These are phyloP conservation scores for Debaryomyces nepalensis DNA, from an alignment of 1,139 yeast genomes.

Conservation along the genomic window DNA sequence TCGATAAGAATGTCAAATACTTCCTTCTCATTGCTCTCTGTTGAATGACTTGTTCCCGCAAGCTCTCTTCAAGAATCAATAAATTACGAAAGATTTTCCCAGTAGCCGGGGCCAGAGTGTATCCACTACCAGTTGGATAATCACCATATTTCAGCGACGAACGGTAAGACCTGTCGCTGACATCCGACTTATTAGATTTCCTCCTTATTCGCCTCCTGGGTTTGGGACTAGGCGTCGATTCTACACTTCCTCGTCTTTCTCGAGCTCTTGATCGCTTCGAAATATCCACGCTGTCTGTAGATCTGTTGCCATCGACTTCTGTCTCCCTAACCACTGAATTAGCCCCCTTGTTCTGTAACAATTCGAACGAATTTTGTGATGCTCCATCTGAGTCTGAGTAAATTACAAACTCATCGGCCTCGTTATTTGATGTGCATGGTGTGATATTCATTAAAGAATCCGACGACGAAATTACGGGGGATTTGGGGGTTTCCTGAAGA, in stretches of 20 bases:
- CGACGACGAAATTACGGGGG: slow-evolving; percentile 28
- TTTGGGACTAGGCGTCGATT: slow-evolving; percentile 26
- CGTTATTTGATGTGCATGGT: slow-evolving; percentile 27
- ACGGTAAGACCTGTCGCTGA: slow-evolving; percentile 29
- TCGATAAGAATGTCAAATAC: slow-evolving; percentile 70
- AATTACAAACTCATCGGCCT: slow-evolving; percentile 38
- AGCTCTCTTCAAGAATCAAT: slow-evolving; percentile 80
- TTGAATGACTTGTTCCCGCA: slow-evolving; percentile 78
- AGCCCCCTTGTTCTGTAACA: slow-evolving; percentile 1
- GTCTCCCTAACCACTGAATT: neutral
- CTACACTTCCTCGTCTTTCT: slow-evolving; percentile 19
- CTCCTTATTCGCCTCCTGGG: slow-evolving; percentile 35
- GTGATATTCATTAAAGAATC: slow-evolving; percentile 26
- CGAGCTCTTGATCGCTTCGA: slow-evolving; percentile 10
- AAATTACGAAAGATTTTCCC: slow-evolving; percentile 80
- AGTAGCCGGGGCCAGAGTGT: slow-evolving; percentile 57
- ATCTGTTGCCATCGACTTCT: slow-evolving; percentile 9
- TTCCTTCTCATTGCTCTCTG: slow-evolving; percentile 73
- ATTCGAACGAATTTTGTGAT: slow-evolving; percentile 39
- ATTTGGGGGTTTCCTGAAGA: slow-evolving; percentile 26
- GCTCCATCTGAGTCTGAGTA: slow-evolving; percentile 48
- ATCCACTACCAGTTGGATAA: slow-evolving; percentile 38
- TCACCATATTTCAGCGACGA: slow-evolving; percentile 21
- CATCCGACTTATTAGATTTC: slow-evolving; percentile 35
- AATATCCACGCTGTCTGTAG: slow-evolving; percentile 6